phyloP scores from a whole-genome alignment of 2,329 filamentous ascomycete genomes.

The Microthyrium microscopicum region DNA sequence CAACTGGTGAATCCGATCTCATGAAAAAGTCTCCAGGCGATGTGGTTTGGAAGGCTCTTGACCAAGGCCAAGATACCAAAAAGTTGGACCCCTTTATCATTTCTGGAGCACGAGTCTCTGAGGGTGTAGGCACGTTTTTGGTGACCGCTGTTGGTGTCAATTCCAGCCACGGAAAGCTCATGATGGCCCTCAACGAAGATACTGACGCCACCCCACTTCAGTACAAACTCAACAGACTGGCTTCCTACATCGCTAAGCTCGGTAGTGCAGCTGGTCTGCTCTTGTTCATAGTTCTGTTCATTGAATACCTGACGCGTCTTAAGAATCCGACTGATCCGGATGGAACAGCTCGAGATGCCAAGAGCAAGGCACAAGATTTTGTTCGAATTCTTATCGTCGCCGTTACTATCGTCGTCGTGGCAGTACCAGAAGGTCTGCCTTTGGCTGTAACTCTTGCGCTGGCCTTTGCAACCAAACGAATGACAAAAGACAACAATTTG shows the following conservation, averaged over 20 bases:
- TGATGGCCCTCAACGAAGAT: constrained; percentile 63
- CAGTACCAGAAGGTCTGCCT: constrained; percentile 49
- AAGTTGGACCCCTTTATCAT: constrained; percentile 76
- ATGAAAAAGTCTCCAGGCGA: constrained; percentile 49
- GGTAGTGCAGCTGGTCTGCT: constrained; percentile 62
- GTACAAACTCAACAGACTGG: constrained; percentile 58
- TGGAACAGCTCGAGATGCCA: constrained; percentile 15
- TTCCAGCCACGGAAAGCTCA: constrained; percentile 59
- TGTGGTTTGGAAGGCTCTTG: constrained; percentile 49
- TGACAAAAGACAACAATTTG: constrained; percentile 54
- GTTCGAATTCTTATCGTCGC: constrained; percentile 46
- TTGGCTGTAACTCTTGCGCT: constrained; percentile 52
- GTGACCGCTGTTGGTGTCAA: constrained; percentile 60
- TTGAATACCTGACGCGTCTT: constrained; percentile 64
- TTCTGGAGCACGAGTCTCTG: constrained; percentile 64
- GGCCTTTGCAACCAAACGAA: constrained; percentile 49
- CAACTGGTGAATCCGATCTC: constrained; percentile 59
- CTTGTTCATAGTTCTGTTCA: constrained; percentile 71
- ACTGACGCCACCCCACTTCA: constrained; percentile 65
- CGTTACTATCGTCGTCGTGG: constrained; percentile 52
- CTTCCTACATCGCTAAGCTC: constrained; percentile 61
- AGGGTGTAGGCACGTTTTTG: constrained; percentile 59
- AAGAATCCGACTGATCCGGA: too few relatives aligned
- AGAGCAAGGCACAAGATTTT: constrained; percentile 53
- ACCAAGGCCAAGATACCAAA: constrained; percentile 41